These are phyloP conservation scores for Jaltomata sinuosa DNA, from an alignment of 257 asterid species.

Conservation along the genomic window DNA sequence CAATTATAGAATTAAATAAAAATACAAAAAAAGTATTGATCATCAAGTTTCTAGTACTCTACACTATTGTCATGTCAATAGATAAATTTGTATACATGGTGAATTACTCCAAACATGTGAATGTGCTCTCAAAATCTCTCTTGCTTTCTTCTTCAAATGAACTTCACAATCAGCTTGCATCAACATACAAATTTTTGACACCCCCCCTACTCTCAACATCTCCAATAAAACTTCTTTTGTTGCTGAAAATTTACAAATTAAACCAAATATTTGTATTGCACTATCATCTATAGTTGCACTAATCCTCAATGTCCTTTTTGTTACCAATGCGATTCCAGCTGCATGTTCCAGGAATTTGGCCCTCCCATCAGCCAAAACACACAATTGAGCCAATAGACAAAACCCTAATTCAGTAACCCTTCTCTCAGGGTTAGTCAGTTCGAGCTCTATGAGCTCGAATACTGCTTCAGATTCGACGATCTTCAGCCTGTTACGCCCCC, in stretches of 20 bases:
- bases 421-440: slow-evolving; percentile 22
- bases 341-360: slow-evolving; percentile 50
- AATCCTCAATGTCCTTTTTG: slow-evolving; percentile 34
- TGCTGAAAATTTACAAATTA: slow-evolving; percentile 30
- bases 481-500: slow-evolving; percentile 30
- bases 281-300: slow-evolving; percentile 34
- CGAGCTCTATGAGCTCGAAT: slow-evolving; percentile 34
- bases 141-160: slow-evolving; percentile 33
- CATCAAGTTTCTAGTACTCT: not conserved
- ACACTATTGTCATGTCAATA: slow-evolving; percentile 7
- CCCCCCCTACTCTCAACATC: slow-evolving; percentile 46
- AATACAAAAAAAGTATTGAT: not conserved
- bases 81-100: slow-evolving; percentile 30
- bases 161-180: slow-evolving; percentile 26
- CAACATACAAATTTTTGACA: slow-evolving; percentile 48
- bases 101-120: slow-evolving; percentile 37
- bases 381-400: slow-evolving; percentile 33
- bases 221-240: slow-evolving; percentile 35
- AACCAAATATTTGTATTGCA: slow-evolving; percentile 34
- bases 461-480: slow-evolving; percentile 39
- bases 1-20: not conserved
- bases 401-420: slow-evolving; percentile 36
- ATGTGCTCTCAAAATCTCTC: slow-evolving; percentile 43
- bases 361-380: slow-evolving; percentile 53
- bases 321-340: slow-evolving; percentile 39